Percentiles rank a stretch among this genome's conserved stretches.
Conservation (phyloP, 805 yeast species). For the Peterozyma xylosa region DNA sequence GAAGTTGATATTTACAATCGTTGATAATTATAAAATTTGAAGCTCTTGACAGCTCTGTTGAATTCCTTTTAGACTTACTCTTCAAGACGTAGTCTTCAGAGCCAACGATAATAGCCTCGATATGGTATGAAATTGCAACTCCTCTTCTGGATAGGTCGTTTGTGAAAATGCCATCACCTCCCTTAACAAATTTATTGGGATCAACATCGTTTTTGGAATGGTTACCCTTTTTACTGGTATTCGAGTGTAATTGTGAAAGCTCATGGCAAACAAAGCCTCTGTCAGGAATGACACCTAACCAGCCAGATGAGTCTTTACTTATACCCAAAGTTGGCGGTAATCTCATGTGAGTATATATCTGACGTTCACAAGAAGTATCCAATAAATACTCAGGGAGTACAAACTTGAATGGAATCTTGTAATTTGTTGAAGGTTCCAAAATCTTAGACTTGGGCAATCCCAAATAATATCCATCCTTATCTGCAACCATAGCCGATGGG, state of each 20-base stretch:
- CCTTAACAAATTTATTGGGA: constrained; percentile 2
- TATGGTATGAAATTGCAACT: constrained; percentile 7
- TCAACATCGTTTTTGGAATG: background rate
- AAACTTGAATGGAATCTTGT: constrained; percentile 8
- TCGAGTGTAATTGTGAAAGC: constrained; percentile 2
- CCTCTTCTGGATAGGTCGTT: constrained; percentile 8
- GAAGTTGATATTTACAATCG: constrained; percentile 5
- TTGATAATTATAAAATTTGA: constrained; percentile 5
- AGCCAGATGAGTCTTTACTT: constrained; percentile 9
- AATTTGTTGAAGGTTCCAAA: constrained; percentile 2
- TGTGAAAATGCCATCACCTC: constrained; percentile 11
- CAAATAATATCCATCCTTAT: background rate
- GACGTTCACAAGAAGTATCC: constrained; percentile 8
- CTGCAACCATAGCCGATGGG: background rate
- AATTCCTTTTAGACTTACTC: too few relatives aligned
- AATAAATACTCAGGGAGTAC: constrained; percentile 6
- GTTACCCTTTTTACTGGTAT: constrained; percentile 2
- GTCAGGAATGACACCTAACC: constrained; percentile 9
- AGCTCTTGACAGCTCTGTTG: background rate
- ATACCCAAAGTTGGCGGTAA: constrained; percentile 10
- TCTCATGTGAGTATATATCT: constrained; percentile 4
- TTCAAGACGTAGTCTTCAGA: too few relatives aligned
- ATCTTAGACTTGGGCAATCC: constrained; percentile 6
- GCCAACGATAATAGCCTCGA: constrained; percentile 8
- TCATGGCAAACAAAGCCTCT: constrained; percentile 9